These are phyloP conservation scores for Aspergillus aculeatinus DNA, from an alignment of 2,329 filamentous ascomycete species.

Conservation along the genomic window DNA sequence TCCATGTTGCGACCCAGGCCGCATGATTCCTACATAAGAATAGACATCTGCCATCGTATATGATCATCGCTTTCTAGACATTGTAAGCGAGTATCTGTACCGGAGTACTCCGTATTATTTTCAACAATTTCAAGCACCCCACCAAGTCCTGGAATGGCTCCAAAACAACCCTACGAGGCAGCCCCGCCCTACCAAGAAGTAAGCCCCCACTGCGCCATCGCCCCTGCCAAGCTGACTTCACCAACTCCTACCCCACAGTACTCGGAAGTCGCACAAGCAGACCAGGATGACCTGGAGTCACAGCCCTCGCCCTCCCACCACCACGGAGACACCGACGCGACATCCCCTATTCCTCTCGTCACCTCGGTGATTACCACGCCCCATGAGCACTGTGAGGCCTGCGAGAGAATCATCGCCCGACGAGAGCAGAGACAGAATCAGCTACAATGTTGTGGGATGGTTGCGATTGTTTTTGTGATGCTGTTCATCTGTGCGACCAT, in stretches of 20 bases:
- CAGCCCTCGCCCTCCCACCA: neutral
- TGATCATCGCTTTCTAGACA: rapidly evolving
- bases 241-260: neutral
- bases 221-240: neutral
- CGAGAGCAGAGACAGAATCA: neutral
- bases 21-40: neutral
- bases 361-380: neutral
- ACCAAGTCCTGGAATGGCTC: neutral
- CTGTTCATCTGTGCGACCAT: neutral
- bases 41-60: neutral
- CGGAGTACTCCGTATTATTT: too few relatives aligned
- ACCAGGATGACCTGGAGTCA: neutral
- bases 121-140: too few relatives aligned
- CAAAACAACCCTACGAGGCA: neutral
- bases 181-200: neutral
- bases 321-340: neutral
- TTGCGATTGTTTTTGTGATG: neutral
- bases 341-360: neutral
- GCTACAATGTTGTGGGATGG: neutral
- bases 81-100: too few relatives aligned
- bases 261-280: neutral
- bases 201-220: neutral
- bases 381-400: neutral
- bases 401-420: neutral
- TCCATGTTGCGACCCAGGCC: neutral